Conservation (phyloP, 108 stramenopile genomes). For the Aurantiochytrium sp. region DNA sequence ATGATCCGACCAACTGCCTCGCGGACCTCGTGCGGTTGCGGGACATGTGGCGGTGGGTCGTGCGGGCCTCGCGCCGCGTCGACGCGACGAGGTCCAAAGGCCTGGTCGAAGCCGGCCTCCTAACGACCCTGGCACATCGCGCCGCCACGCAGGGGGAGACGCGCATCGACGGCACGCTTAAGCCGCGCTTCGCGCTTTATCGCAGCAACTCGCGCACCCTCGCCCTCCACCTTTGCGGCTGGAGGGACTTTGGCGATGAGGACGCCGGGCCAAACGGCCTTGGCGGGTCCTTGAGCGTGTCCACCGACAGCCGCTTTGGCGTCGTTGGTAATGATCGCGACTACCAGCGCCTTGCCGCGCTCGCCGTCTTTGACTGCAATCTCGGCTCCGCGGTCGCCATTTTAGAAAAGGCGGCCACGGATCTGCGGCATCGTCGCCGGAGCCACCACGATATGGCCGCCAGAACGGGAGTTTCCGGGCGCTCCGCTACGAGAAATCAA, state of each 20-base stretch:
- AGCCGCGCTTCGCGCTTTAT: not conserved
- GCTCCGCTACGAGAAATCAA: not conserved
- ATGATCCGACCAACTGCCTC: not conserved
- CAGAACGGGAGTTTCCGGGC: too few relatives aligned
- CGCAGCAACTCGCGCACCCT: not conserved
- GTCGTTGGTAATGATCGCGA: not conserved
- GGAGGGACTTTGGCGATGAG: not conserved
- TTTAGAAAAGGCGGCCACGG: not conserved
- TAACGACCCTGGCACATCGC: not conserved
- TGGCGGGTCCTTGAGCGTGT: too few relatives aligned
- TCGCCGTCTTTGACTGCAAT: slow-evolving; percentile 19
- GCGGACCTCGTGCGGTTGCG: not conserved
- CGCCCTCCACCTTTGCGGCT: not conserved
- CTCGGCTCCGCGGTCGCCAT: not conserved
- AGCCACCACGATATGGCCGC: too few relatives aligned
- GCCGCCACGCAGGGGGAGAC: not conserved
- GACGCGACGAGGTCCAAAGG: not conserved
- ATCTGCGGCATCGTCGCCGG: not conserved
- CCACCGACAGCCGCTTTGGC: too few relatives aligned
- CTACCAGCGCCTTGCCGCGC: not conserved
- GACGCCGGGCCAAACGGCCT: not conserved
- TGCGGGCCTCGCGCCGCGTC: not conserved
- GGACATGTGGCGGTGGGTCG: slow-evolving; percentile 20
- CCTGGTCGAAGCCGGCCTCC: not conserved
- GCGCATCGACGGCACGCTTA: not conserved